A percentile compares a stretch with the other conserved stretches of the same genome.
Evolutionary conservation across 2,329 filamentous ascomycete species (phyloP).

Genomic region (Podosphaera aphanis): DNA sequence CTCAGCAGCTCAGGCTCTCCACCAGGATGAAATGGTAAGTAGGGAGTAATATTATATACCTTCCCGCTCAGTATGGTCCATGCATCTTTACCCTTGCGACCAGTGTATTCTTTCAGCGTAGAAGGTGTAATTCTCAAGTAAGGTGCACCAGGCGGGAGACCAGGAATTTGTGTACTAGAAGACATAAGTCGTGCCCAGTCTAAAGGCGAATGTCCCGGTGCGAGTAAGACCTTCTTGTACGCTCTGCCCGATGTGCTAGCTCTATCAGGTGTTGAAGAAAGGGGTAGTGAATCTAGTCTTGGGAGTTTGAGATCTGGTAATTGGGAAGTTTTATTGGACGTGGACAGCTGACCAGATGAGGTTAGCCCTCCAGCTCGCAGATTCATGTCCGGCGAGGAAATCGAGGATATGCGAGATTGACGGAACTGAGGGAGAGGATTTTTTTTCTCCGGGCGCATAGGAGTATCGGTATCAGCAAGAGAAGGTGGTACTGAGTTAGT

Average conservation of each 20-base stretch:
- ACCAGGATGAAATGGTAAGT: slow-evolving; percentile 75
- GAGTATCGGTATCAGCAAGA: too few species aligned
- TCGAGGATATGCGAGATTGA: slow-evolving; percentile 5
- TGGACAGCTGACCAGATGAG: too few species aligned
- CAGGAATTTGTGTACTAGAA: slow-evolving; percentile 40
- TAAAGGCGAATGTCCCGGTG: slow-evolving; percentile 80
- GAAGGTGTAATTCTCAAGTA: slow-evolving; percentile 60
- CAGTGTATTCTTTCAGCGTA: slow-evolving; percentile 55
- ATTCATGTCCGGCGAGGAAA: slow-evolving; percentile 2
- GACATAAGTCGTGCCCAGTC: slow-evolving; percentile 74
- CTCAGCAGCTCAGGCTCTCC: slow-evolving; percentile 51
- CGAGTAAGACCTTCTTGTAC: slow-evolving; percentile 50
- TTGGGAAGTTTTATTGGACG: too few species aligned
- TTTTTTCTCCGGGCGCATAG: slow-evolving; percentile 9
- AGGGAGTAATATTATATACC: slow-evolving; percentile 86
- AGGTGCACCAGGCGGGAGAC: slow-evolving; percentile 25
- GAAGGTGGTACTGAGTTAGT: too few species aligned
- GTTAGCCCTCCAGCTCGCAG: too few species aligned
- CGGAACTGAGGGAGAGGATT: slow-evolving; percentile 5
- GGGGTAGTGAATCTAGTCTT: slow-evolving; percentile 30
- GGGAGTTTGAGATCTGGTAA: slow-evolving; percentile 21
- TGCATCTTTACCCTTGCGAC: slow-evolving; percentile 61
- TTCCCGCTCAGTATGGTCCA: slow-evolving; percentile 79
- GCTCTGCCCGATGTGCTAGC: slow-evolving; percentile 32
- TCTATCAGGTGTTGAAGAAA: slow-evolving; percentile 27